These are phyloP conservation scores for Mycena indigotica DNA, from an alignment of 768 basidiomycete genomes.

Conservation along the genomic window DNA sequence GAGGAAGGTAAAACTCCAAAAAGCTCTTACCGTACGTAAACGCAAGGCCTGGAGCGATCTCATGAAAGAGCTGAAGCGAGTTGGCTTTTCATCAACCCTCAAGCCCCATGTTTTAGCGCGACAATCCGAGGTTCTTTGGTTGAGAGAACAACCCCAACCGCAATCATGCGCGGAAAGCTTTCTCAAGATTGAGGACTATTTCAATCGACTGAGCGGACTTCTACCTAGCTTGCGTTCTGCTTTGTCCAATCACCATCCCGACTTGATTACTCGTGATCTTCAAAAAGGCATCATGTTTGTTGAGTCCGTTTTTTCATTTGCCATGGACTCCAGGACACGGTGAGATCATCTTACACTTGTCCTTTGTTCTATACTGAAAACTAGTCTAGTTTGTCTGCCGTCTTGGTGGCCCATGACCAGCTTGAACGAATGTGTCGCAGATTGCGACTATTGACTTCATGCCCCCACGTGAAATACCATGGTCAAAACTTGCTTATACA, in stretches of 20 bases:
- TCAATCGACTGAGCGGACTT: constrained; percentile 59
- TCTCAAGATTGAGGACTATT: constrained; percentile 62
- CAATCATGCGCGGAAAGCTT: constrained; percentile 25
- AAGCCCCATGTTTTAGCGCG: constrained; percentile 68
- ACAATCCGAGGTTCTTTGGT: constrained; percentile 59
- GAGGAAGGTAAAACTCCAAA: constrained; percentile 62
- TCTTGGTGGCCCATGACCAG: neutral
- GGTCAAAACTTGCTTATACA: neutral
- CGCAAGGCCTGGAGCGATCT: constrained; percentile 89
- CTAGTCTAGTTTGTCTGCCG: constrained; percentile 34
- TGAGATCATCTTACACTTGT: constrained; percentile 33
- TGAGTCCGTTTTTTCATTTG: constrained; percentile 76
- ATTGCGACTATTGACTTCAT: constrained; percentile 28
- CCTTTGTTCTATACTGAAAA: neutral
- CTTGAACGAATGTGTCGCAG: constrained; percentile 19
- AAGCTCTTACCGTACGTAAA: constrained; percentile 79
- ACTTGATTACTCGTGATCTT: constrained; percentile 85
- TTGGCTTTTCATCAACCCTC: constrained; percentile 72
- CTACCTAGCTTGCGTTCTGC: constrained; percentile 68
- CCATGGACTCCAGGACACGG: constrained; percentile 64
- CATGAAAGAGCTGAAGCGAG: constrained; percentile 81
- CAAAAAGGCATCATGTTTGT: constrained; percentile 76
- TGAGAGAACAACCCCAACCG: constrained; percentile 62
- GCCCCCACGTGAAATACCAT: constrained; percentile 11
- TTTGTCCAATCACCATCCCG: constrained; percentile 72